Evolutionary conservation across 768 basidiomycete species (phyloP), one percentile per base, ranked within the genome.

Genomic region (Pleurotus ostreatus): DNA sequence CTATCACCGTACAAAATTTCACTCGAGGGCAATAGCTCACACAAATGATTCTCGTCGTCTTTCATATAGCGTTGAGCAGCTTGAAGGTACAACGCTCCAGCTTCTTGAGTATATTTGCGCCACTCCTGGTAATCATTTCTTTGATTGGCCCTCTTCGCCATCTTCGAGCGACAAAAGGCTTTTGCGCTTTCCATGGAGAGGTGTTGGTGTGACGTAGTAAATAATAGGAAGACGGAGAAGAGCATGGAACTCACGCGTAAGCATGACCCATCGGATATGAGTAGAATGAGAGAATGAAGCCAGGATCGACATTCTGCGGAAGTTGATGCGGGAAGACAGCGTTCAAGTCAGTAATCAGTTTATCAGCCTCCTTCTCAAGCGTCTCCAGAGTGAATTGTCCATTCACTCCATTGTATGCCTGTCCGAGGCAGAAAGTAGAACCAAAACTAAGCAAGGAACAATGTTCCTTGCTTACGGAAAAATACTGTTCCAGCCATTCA

Each of bases 11-110:
- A 30, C 30, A 30, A 30, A 30, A 9, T 30, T 30, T 30, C 8
- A 16, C 34, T 49, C n/a, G 20, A n/a, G 12, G 46, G 49, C n/a
- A n/a, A 49, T 30, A 30, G 30, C 49, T 26, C 22, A 62, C 65
- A 62, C 2, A 64, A 57, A 53, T 68, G 65, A 20, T 65, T 55
- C 62, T 78, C 73, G 41, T 78, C 76, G 57, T 79, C 78, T 26
- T 65, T 60, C 12, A 71, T 71, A 48, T 63, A 71, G 30, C 49
- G 46, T 5, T 55, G 59, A 6, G 71, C 71, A 18, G 74, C 72
- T 41, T 68, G 48, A 7, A 66, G 57, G 59, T 76, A 76, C 51
- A 62, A 63, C 25, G 64, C 60, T 20, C 64, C 62, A 11, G 71
- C 64, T 46, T 62, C 52, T 20, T 41, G 55, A 37, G 62, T 66